Conservation (phyloP, 495 filamentous ascomycete genomes). For the Penicillium simplicissimum region DNA sequence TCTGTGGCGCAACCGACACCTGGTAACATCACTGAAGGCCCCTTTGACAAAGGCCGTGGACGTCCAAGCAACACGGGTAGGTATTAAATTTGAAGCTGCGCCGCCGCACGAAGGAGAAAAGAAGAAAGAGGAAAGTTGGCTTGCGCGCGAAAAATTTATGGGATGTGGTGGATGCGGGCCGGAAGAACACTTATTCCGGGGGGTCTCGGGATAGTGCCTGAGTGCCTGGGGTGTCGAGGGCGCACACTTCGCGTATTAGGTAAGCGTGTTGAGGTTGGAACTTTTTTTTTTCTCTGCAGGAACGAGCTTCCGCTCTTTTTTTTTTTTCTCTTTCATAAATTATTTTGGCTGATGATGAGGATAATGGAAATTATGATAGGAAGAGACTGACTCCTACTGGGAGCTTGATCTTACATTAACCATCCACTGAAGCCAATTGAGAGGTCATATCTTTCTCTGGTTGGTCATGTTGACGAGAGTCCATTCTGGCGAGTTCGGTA, state of each 20-base stretch:
- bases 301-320: constrained; percentile 20
- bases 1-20: constrained; percentile 66
- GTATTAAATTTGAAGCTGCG: constrained; percentile 44
- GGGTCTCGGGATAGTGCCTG: neutral
- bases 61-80: constrained; percentile 57
- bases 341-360: constrained; percentile 56
- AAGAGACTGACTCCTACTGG: constrained; percentile 59
- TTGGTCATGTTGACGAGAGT: neutral
- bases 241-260: constrained; percentile 11
- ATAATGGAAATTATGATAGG: constrained; percentile 58
- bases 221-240: neutral
- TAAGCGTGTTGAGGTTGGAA: constrained; percentile 2
- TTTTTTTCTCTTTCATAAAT: constrained; percentile 29
- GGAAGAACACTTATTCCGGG: constrained; percentile 17
- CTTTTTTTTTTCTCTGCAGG: constrained; percentile 13
- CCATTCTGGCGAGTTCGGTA: neutral
- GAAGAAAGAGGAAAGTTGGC: constrained; percentile 28
- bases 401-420: constrained; percentile 55
- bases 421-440: constrained; percentile 45
- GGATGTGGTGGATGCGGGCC: constrained; percentile 6
- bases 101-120: constrained; percentile 63
- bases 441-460: constrained; percentile 12
- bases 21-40: constrained; percentile 48
- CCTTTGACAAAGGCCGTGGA: constrained; percentile 25
- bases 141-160: constrained; percentile 30